These are phyloP conservation scores for Gonium pectorale DNA, from an alignment of 139 green algal genomes.

Conservation along the genomic window DNA sequence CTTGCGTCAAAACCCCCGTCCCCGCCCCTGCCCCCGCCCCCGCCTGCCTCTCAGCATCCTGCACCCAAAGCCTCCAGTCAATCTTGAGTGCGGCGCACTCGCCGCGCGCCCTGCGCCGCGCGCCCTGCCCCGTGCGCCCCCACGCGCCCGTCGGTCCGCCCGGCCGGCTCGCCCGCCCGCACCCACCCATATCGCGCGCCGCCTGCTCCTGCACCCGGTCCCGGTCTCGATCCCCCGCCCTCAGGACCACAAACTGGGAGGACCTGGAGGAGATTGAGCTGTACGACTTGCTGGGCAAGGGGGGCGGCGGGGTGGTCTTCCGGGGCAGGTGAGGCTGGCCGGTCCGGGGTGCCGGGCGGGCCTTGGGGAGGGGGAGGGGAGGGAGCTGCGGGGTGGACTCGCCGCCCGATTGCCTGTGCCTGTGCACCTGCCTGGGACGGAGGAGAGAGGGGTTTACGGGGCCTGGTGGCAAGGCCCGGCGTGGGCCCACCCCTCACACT, in stretches of 20 bases:
- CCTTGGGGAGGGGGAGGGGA: not conserved
- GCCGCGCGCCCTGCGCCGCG: not conserved
- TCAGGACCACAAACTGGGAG: not conserved
- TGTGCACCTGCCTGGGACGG: not conserved
- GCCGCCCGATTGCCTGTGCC: not conserved
- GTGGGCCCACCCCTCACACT: not conserved
- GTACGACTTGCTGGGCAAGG: slow-evolving; percentile 18
- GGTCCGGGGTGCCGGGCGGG: too few relatives aligned
- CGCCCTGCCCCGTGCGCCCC: not conserved
- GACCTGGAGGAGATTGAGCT: slow-evolving; percentile 28
- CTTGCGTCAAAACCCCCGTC: too few relatives aligned
- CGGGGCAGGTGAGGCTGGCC: slow-evolving; percentile 8
- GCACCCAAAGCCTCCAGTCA: not conserved
- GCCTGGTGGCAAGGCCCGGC: not conserved
- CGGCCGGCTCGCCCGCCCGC: not conserved
- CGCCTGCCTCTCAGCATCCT: too few relatives aligned
- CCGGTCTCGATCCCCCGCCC: not conserved
- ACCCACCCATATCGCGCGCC: too few relatives aligned
- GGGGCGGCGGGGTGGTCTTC: slow-evolving; percentile 32
- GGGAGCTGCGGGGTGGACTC: not conserved
- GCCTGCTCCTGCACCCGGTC: too few relatives aligned
- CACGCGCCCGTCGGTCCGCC: too few relatives aligned
- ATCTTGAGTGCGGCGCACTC: not conserved
- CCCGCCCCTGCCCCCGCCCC: too few relatives aligned
- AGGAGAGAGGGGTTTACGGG: not conserved